phyloP scores from a whole-genome alignment of 768 basidiomycete species.

The Phylloporus rhodoxanthus region DNA sequence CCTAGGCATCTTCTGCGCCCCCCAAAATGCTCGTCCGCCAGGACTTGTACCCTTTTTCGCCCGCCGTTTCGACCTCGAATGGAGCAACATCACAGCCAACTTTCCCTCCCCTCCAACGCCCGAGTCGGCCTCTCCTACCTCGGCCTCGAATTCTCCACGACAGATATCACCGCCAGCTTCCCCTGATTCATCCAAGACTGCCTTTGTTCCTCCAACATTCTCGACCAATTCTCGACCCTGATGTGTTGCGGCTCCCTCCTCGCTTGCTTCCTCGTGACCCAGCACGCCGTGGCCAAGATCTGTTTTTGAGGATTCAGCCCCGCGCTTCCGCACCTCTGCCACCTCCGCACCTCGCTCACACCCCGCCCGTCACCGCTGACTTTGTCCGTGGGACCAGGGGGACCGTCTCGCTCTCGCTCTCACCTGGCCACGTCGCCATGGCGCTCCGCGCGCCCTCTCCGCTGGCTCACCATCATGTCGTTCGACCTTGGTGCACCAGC shows the following conservation, averaged over 20 bases:
- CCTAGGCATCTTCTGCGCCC: conserved; percentile 29
- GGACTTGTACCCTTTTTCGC: conserved; percentile 37
- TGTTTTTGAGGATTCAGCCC: conserved; percentile 49
- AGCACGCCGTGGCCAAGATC: conserved; percentile 45
- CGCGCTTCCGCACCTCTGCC: conserved; percentile 41
- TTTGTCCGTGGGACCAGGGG: conserved; percentile 43
- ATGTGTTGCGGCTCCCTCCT: conserved; percentile 47
- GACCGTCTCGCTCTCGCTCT: conserved; percentile 48
- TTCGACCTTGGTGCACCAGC: conserved; percentile 45
- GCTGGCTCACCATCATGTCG: conserved; percentile 52
- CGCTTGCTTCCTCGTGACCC: conserved; percentile 47
- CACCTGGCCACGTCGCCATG: conserved; percentile 33
- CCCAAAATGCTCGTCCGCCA: conserved; percentile 38
- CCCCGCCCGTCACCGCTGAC: conserved; percentile 41
- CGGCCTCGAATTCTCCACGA: conserved; percentile 43
- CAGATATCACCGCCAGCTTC: conserved; percentile 31
- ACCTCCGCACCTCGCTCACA: conserved; percentile 52
- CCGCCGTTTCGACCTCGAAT: conserved; percentile 43
- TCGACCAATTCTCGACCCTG: conserved; percentile 54
- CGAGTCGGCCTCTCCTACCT: conserved; percentile 41
- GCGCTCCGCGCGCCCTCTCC: conserved; percentile 39
- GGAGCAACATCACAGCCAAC: conserved; percentile 38
- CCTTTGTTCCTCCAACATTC: conserved; percentile 45
- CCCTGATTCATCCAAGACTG: conserved; percentile 46
- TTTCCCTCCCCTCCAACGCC: conserved; percentile 42